A percentile compares a stretch with the other conserved stretches of the same genome.
These are phyloP conservation scores for Limnomonas spitsbergensis DNA, from an alignment of 139 green algal genomes.

Conservation along the genomic window DNA sequence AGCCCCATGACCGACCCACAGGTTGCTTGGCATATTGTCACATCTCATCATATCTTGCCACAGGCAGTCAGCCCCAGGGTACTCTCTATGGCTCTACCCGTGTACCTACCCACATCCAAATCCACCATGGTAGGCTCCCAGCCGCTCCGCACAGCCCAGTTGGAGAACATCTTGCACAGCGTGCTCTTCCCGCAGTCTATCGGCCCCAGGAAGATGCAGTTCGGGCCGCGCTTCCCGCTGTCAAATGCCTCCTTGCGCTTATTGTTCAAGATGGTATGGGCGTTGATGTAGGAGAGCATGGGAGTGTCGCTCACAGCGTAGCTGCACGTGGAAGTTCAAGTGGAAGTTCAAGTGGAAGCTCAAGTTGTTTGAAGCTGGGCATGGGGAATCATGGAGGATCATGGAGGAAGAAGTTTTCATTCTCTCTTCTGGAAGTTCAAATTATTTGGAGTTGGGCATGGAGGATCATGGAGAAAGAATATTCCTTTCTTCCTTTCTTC, in stretches of 20 bases:
- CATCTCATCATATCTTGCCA: not conserved
- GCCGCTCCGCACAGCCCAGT: constrained; percentile 75
- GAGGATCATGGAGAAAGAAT: too few relatives aligned
- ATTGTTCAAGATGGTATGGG: constrained; percentile 67
- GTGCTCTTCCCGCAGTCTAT: constrained; percentile 83
- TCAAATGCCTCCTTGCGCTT: constrained; percentile 40
- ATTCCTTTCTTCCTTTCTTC: too few relatives aligned
- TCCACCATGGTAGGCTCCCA: constrained; percentile 78
- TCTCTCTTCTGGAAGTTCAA: not conserved
- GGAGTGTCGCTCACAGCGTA: constrained; percentile 82
- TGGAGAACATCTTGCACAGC: constrained; percentile 77
- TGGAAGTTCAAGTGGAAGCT: not conserved
- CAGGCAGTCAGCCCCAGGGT: not conserved
- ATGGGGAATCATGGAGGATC: not conserved
- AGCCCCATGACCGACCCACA: not conserved
- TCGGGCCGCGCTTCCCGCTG: constrained; percentile 38
- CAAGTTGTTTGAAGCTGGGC: not conserved
- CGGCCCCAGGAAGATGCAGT: constrained; percentile 75
- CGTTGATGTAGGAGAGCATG: constrained; percentile 77
- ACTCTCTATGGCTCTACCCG: too few relatives aligned
- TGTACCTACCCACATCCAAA: constrained; percentile 78
- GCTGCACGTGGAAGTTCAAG: constrained; percentile 27
- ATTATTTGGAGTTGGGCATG: not conserved
- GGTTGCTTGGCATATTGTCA: too few relatives aligned
- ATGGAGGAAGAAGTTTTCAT: not conserved